Evolutionary conservation across 176 grass and related monocot species (phyloP).

Genomic region (Phoenix dactylifera): DNA sequence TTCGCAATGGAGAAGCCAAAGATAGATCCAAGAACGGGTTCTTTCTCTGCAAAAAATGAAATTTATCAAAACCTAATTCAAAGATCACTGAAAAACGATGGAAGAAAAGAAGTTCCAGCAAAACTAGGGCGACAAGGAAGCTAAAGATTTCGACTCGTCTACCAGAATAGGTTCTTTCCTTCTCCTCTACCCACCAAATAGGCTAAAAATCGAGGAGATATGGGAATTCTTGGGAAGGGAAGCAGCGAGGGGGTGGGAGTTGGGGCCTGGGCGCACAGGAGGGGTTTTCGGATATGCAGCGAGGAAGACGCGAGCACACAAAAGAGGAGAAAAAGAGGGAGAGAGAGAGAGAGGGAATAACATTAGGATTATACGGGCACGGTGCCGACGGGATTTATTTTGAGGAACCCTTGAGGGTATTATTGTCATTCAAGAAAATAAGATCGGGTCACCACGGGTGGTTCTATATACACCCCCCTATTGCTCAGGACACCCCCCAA

Average conservation of each 20-base stretch:
- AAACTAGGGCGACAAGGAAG: conserved; percentile 1
- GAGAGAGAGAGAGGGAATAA: neutral
- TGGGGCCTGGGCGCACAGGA: too few species aligned
- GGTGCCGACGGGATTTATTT: too few species aligned
- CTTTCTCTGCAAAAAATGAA: neutral
- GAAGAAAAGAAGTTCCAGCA: neutral
- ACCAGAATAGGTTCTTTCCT: neutral
- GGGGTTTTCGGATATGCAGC: conserved; percentile 10
- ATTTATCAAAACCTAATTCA: conserved; percentile 2
- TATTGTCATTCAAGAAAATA: too few species aligned
- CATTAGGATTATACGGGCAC: conserved; percentile 9
- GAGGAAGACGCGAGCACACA: neutral
- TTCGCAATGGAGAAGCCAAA: neutral
- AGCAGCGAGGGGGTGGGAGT: neutral
- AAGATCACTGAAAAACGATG: neutral
- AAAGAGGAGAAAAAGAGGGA: neutral
- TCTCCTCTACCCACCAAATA: too few species aligned
- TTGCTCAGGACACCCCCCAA: too few species aligned
- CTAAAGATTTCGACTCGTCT: neutral
- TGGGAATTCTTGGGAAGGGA: neutral
- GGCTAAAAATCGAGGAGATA: neutral
- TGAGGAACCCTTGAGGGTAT: too few species aligned
- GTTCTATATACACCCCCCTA: too few species aligned
- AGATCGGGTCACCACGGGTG: too few species aligned
- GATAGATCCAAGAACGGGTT: conserved; percentile 15